Evolutionary conservation across 257 asterid species (phyloP).

Genomic region (Jacaranda copaia): DNA sequence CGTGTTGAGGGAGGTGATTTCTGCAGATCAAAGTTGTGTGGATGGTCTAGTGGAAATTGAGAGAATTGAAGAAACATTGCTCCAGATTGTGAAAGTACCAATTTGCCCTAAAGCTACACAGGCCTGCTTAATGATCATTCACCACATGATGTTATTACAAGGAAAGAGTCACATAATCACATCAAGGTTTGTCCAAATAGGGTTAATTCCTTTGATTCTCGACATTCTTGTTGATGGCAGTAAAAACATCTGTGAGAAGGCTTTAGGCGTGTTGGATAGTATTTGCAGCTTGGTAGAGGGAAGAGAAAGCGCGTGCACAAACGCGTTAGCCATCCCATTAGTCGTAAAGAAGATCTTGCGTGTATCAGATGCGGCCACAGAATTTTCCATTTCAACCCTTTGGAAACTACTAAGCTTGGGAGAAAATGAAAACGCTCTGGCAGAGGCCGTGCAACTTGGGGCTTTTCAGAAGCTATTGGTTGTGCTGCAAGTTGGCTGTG

Average conservation of each 20-base stretch:
- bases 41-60: slow-evolving; percentile 44
- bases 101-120: slow-evolving; percentile 71
- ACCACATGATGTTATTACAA: slow-evolving; percentile 42
- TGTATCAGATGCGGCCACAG: slow-evolving; percentile 68
- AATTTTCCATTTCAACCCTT: slow-evolving; percentile 54
- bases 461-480: slow-evolving; percentile 83
- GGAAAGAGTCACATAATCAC: slow-evolving; percentile 16
- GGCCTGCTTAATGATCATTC: slow-evolving; percentile 62
- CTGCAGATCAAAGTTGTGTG: slow-evolving; percentile 35
- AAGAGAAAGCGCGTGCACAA: slow-evolving; percentile 44
- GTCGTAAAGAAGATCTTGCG: slow-evolving; percentile 78
- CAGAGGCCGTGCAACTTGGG: slow-evolving; percentile 76
- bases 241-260: slow-evolving; percentile 58
- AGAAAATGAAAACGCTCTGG: slow-evolving; percentile 42
- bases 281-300: slow-evolving; percentile 58
- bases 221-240: slow-evolving; percentile 77
- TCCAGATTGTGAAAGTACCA: slow-evolving; percentile 57
- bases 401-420: slow-evolving; percentile 63
- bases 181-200: slow-evolving; percentile 50
- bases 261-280: slow-evolving; percentile 59
- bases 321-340: slow-evolving; percentile 66
- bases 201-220: slow-evolving; percentile 59
- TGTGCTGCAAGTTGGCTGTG: slow-evolving; percentile 78
- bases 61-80: slow-evolving; percentile 53
- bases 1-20: slow-evolving; percentile 56